These are phyloP conservation scores for Cyberlindnera saturnus DNA, from an alignment of 805 yeast genomes.

Conservation along the genomic window DNA sequence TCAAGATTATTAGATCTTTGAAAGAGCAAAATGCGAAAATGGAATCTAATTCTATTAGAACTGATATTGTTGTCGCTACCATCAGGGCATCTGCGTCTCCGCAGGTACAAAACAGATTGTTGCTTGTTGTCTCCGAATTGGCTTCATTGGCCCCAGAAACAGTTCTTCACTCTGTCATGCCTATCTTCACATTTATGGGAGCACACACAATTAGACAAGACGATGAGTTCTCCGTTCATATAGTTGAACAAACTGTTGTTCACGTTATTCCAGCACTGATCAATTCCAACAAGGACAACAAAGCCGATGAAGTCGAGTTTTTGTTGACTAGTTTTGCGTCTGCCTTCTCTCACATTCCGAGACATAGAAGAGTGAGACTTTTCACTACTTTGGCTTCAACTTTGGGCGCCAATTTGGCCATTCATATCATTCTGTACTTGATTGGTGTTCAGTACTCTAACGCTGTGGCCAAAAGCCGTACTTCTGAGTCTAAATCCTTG, in stretches of 20 bases:
- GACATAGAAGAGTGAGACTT: conserved; percentile 87
- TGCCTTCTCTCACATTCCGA: conserved; percentile 92
- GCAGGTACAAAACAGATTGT: conserved; percentile 85
- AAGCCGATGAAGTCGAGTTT: conserved; percentile 69
- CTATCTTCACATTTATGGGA: conserved; percentile 99
- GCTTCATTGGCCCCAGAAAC: conserved; percentile 88
- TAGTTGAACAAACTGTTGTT: conserved; percentile 84
- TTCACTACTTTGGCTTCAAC: conserved; percentile 75
- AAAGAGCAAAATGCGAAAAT: conserved; percentile 34
- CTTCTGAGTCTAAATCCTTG: conserved; percentile 59
- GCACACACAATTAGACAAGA: conserved; percentile 95
- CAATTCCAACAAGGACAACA: conserved; percentile 34
- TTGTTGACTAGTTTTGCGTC: conserved; percentile 84
- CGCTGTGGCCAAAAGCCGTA: conserved; percentile 47
- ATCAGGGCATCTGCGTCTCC: conserved; percentile 88
- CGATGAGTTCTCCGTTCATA: conserved; percentile 89
- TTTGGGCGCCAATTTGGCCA: conserved; percentile 58
- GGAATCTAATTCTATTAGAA: conserved; percentile 67
- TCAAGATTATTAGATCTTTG: conserved; percentile 54
- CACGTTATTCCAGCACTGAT: conserved; percentile 90
- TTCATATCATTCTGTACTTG: conserved; percentile 69
- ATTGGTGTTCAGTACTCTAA: conserved; percentile 74
- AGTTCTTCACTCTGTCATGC: conserved; percentile 95
- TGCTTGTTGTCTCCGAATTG: conserved; percentile 79
- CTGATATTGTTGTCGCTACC: conserved; percentile 86